Base-by-base conservation (phyloP, 345 rosid genomes). In the Pelargonium nanum region DNA sequence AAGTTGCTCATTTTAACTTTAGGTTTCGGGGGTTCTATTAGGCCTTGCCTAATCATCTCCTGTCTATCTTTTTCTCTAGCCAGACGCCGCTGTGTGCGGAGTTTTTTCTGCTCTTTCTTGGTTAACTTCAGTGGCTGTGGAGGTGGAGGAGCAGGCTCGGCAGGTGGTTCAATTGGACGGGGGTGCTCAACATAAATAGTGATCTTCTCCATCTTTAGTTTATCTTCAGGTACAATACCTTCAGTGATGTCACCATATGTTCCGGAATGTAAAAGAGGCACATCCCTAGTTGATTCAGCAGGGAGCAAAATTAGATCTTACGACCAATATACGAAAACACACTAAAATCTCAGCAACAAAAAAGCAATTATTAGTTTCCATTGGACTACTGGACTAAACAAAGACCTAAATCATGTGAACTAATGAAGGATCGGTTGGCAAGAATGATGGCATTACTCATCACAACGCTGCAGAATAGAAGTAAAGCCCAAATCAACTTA, bases 41-140 rank as follows among this genome's bases (percentile, higher is more conserved):
- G 66, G 54, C 99, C 99, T 75, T 93, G 99, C 72, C 99, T 77
- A 60, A 89, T 87, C 97, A 87, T 87, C 82, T 93, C 97, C 74
- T 93, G 97, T 59, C 76, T 89, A 58, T 90, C 99, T 68, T 87
- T 87, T 69, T 89, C 99, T 71, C 84, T 79, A 40, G 95, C 96
- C 58, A 93, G 59, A 51, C 95, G 96, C 63, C 96, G 81, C 70
- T 90, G 99, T 19, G 97, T 93, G 21, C 96, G 80, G 6, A 93
- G 88, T 77, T 89, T 93, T 83, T 93, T 93, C 75, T 83, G 94
- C 73, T 93, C 99, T 77, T 80, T 87, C 85, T 90, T 90, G 24
- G 99, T 93, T 58, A 90, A 78, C 76, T 90, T 90, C 70, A 87
- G 69, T 25, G 96, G 96, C 53, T 93, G 99, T 59, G 97, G 96